These are phyloP conservation scores for Diaporthe amygdali DNA, from an alignment of 2,329 filamentous ascomycete genomes.

Conservation along the genomic window DNA sequence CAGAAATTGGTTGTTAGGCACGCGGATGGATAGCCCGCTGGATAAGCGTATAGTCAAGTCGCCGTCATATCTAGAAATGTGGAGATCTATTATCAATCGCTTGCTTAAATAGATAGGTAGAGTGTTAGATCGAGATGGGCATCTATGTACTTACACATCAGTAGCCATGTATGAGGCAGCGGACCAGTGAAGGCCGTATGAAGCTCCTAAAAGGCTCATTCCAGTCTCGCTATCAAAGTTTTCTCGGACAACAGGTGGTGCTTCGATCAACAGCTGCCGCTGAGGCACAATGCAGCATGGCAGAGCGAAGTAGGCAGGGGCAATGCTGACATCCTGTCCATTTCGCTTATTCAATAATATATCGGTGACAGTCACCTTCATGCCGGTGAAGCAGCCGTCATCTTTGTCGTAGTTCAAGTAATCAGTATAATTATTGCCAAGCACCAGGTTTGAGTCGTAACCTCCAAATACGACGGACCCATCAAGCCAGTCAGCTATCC, in stretches of 20 bases:
- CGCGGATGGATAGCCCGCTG: not conserved
- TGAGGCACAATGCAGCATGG: conserved; percentile 38
- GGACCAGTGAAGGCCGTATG: not conserved
- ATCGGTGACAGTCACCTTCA: conserved; percentile 32
- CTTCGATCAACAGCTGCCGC: conserved; percentile 36
- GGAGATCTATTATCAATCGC: not conserved
- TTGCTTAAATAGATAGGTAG: not conserved
- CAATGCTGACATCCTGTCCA: conserved; percentile 33
- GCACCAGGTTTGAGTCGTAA: conserved; percentile 39
- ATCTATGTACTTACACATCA: not conserved
- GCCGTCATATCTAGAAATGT: not conserved
- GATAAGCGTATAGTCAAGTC: not conserved
- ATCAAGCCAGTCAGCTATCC: conserved; percentile 32
- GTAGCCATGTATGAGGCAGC: not conserved
- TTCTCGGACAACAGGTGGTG: conserved; percentile 26
- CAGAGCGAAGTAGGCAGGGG: conserved; percentile 31
- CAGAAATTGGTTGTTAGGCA: not conserved
- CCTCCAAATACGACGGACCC: conserved; percentile 39
- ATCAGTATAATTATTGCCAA: conserved; percentile 35
- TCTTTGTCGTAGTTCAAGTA: conserved; percentile 30
- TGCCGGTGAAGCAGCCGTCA: conserved; percentile 35
- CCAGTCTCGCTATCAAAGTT: conserved; percentile 27
- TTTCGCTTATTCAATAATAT: conserved; percentile 34
- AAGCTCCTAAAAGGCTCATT: not conserved
- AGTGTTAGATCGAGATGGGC: not conserved